Conservation (phyloP, 495 filamentous ascomycete genomes). For the Annulohypoxylon stygium region DNA sequence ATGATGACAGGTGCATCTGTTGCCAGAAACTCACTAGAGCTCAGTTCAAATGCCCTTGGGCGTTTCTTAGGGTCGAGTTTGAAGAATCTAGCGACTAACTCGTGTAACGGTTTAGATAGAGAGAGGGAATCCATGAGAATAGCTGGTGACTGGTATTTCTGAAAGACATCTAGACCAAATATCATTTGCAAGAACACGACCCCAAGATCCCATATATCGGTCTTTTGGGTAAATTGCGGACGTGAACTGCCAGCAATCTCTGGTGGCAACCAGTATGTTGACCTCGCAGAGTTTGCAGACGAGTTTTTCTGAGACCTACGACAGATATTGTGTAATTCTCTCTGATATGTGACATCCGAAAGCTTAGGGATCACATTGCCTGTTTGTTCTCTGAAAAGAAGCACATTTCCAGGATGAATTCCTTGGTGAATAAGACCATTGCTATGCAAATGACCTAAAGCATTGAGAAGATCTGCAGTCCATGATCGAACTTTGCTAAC, state of each 20-base stretch:
- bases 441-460: slow-evolving; percentile 85
- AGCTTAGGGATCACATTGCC: slow-evolving; percentile 75
- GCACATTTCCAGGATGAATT: slow-evolving; percentile 80
- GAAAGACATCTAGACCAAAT: slow-evolving; percentile 82
- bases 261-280: slow-evolving; percentile 85
- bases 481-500: slow-evolving; percentile 81
- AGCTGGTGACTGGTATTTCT: slow-evolving; percentile 82
- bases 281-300: slow-evolving; percentile 72
- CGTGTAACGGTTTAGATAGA: slow-evolving; percentile 79
- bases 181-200: slow-evolving; percentile 92
- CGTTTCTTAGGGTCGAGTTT: slow-evolving; percentile 84
- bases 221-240: slow-evolving; percentile 76
- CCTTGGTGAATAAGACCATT: slow-evolving; percentile 84
- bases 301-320: slow-evolving; percentile 59
- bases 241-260: slow-evolving; percentile 75
- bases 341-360: slow-evolving; percentile 76
- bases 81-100: slow-evolving; percentile 86
- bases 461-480: slow-evolving; percentile 92
- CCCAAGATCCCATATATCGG: slow-evolving; percentile 95
- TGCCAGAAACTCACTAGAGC: slow-evolving; percentile 86
- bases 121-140: slow-evolving; percentile 71
- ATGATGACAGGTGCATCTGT: slow-evolving; percentile 69
- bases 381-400: slow-evolving; percentile 71
- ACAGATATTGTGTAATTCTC: slow-evolving; percentile 69
- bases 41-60: slow-evolving; percentile 88